These are phyloP conservation scores for Phanerochaete sordida DNA, from an alignment of 768 basidiomycete genomes.

Conservation along the genomic window DNA sequence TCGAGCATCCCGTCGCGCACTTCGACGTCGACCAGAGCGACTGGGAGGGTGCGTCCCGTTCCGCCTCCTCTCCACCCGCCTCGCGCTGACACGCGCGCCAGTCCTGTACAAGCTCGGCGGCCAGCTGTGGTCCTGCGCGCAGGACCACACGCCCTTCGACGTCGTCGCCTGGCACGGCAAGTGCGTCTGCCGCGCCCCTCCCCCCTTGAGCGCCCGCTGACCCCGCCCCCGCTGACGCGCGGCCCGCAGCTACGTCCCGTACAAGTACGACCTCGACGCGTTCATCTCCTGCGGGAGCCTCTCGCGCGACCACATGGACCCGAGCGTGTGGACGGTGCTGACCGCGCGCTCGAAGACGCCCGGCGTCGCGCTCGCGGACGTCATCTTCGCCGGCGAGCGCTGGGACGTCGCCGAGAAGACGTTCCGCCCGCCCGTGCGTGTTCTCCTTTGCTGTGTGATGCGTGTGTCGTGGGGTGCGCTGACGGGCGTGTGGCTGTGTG, in stretches of 20 bases:
- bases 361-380: conserved; percentile 56
- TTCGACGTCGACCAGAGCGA: conserved; percentile 62
- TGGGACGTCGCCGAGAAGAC: conserved; percentile 61
- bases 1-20: conserved; percentile 56
- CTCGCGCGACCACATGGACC: conserved; percentile 67
- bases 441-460: neutral
- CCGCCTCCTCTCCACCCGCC: too few species aligned
- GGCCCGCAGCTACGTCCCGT: conserved; percentile 61
- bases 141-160: conserved; percentile 67
- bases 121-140: conserved; percentile 48
- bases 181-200: conserved; percentile 29
- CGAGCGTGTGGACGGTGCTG: conserved; percentile 64
- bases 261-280: conserved; percentile 63
- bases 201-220: too few species aligned
- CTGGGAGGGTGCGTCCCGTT: conserved; percentile 47
- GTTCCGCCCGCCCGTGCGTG: conserved; percentile 55
- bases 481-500: neutral
- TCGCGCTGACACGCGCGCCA: too few species aligned
- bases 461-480: too few species aligned
- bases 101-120: conserved; percentile 43
- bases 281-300: conserved; percentile 62
- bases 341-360: conserved; percentile 61
- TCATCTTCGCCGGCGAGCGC: conserved; percentile 59
- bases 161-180: conserved; percentile 72
- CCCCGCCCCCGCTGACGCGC: neutral